These are phyloP conservation scores for Vanilla planifolia DNA, from an alignment of 106 monocot genomes.

Conservation along the genomic window DNA sequence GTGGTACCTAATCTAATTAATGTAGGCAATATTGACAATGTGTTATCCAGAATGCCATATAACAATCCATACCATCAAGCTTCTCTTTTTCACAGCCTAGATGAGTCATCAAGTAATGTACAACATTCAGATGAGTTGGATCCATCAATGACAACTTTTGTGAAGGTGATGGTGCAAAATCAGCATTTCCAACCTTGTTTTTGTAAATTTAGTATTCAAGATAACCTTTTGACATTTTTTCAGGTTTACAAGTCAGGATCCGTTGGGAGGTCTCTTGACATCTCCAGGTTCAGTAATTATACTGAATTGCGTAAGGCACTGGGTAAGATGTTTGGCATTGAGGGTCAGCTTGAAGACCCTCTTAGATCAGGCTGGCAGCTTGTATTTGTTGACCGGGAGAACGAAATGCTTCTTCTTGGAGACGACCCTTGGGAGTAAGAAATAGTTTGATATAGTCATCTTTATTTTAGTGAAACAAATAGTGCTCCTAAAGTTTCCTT, in stretches of 20 bases:
- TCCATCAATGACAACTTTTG: conserved; percentile 54
- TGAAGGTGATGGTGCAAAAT: conserved; percentile 60
- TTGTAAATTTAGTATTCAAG: background rate
- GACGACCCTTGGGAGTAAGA: conserved; percentile 99
- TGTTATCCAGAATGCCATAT: conserved; percentile 32
- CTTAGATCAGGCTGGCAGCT: conserved; percentile 99
- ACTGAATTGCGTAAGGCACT: conserved; percentile 79
- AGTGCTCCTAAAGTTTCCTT: too few relatives aligned
- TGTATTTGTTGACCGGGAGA: conserved; percentile 99
- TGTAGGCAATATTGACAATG: conserved; percentile 26
- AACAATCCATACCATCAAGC: conserved; percentile 55
- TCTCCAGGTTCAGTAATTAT: conserved; percentile 91
- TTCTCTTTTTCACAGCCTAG: conserved; percentile 62
- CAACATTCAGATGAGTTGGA: conserved; percentile 58
- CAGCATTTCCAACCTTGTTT: background rate
- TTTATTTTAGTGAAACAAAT: too few relatives aligned
- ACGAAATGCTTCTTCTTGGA: conserved; percentile 99
- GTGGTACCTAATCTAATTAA: conserved; percentile 39
- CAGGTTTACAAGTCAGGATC: conserved; percentile 95
- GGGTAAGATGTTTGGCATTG: conserved; percentile 95
- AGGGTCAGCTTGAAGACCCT: conserved; percentile 99
- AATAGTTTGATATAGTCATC: background rate
- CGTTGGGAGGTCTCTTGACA: conserved; percentile 92
- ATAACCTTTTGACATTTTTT: background rate
- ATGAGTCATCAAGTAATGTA: conserved; percentile 70